Conservation (phyloP, 495 filamentous ascomycete genomes). For the Pyrenula massariospora region DNA sequence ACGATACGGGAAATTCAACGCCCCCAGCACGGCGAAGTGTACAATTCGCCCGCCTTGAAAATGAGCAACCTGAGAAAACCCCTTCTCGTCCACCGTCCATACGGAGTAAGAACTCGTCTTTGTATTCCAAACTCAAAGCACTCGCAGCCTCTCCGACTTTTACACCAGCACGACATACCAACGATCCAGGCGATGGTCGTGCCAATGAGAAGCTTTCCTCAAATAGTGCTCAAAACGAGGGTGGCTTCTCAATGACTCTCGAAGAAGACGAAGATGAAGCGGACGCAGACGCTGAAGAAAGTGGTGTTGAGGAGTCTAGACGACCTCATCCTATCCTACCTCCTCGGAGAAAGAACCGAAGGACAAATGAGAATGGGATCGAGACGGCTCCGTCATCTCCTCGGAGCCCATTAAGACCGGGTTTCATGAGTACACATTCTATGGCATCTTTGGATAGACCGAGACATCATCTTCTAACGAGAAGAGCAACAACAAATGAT, state of each 20-base stretch:
- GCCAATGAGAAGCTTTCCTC: constrained; percentile 27
- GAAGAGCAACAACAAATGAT: constrained; percentile 60
- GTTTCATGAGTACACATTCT: constrained; percentile 33
- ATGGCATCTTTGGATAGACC: constrained; percentile 34
- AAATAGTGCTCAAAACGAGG: constrained; percentile 36
- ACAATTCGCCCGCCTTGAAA: constrained; percentile 45
- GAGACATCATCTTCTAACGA: constrained; percentile 43
- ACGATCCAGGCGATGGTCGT: constrained; percentile 12
- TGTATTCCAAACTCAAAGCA: constrained; percentile 56
- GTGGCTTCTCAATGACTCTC: constrained; percentile 38
- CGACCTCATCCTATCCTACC: constrained; percentile 38
- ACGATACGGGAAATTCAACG: constrained; percentile 21
- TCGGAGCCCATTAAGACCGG: constrained; percentile 27
- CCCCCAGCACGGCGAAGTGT: constrained; percentile 46
- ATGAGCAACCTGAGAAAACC: constrained; percentile 24
- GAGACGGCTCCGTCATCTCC: constrained; percentile 56
- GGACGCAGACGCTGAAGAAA: constrained; percentile 72
- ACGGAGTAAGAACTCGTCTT: constrained; percentile 45
- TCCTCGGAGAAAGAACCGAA: constrained; percentile 38
- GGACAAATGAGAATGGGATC: constrained; percentile 34
- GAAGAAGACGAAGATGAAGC: constrained; percentile 53
- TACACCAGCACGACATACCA: constrained; percentile 21
- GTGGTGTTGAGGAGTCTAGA: constrained; percentile 27
- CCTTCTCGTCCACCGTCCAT: constrained; percentile 45
- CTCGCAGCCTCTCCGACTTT: constrained; percentile 33